Base-by-base conservation (phyloP, 495 filamentous ascomycete genomes). In the Aspergillus funiculosus region DNA sequence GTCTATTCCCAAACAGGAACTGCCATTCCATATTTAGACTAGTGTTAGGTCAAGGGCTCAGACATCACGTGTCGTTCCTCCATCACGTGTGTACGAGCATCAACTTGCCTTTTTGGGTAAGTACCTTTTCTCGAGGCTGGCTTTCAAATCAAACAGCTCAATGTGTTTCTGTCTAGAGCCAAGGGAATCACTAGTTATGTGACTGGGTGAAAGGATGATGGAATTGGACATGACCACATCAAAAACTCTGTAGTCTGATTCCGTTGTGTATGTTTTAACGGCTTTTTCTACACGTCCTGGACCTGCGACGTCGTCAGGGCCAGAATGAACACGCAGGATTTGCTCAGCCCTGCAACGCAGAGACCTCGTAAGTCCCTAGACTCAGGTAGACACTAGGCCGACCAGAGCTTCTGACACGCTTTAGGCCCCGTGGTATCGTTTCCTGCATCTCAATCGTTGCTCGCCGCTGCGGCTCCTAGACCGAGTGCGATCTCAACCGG, bases 371-470 rank as follows among this genome's bases (percentile, higher is more conserved):
- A 57, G 57, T 59, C 1, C n/a, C 5, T 2, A 14, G 10, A 38
- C 28, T 24, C 28, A 47, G 13, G 36, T 21, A 9, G 11, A 20
- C 13, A n/a, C 9, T 10, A 18, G 7, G 0, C 10, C 10, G 13
- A 8, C 24, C 14, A n/a, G 6, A 4, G 10, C 20, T 1, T 32
- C 45, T 48, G 20, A 48, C 37, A 36, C 6, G 19, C 9, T 35
- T 4, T 38, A 72, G 70, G 41, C 22, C 84, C 87, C 5, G 72
- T 98, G 22, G 78, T 86, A n/a, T 89, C 92, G 1, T 75, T 95
- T 14, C 89, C 91, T 2, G 90, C 89, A 30, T 88, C 90, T 0
- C 80, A 94, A 62, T 89, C 87, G 6, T 67, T 95, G 28, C 77
- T 84, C 39, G 74, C 82, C 14, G 72, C 82, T 7, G 74, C 77